A percentile compares a stretch with the other conserved stretches of the same genome.
These are phyloP conservation scores for Cryptococcus sp. DNA, from an alignment of 1,284 basidiomycete genomes.

Conservation along the genomic window DNA sequence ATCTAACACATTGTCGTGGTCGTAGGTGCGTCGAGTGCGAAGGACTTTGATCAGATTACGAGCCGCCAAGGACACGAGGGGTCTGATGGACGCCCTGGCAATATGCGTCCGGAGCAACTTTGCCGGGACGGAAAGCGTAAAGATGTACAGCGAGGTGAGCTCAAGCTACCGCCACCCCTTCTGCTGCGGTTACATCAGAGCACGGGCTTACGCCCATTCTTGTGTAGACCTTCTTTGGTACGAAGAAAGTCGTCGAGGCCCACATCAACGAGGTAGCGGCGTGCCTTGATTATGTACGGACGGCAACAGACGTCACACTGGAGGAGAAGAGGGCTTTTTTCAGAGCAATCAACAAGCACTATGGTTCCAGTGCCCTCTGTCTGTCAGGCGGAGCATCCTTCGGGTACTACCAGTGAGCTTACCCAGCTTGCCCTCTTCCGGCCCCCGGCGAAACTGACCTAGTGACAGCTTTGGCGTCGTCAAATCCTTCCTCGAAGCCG, in stretches of 20 bases:
- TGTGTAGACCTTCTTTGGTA: slow-evolving; percentile 78
- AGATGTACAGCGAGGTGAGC: slow-evolving; percentile 81
- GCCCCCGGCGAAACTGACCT: background rate
- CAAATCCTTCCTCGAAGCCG: slow-evolving; percentile 83
- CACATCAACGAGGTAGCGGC: slow-evolving; percentile 76
- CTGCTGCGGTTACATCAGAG: background rate
- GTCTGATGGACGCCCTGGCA: slow-evolving; percentile 83
- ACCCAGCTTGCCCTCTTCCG: background rate
- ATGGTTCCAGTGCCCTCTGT: slow-evolving; percentile 87
- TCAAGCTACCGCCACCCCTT: background rate
- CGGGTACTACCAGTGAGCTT: slow-evolving; percentile 64
- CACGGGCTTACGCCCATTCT: background rate
- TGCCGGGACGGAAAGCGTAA: slow-evolving; percentile 85
- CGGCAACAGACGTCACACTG: slow-evolving; percentile 65
- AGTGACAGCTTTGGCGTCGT: slow-evolving; percentile 68
- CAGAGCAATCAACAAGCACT: slow-evolving; percentile 78
- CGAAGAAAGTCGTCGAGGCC: slow-evolving; percentile 83
- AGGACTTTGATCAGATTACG: slow-evolving; percentile 38
- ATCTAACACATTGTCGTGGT: background rate
- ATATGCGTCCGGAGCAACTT: slow-evolving; percentile 92
- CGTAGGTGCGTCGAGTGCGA: slow-evolving; percentile 39
- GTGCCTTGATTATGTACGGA: slow-evolving; percentile 69
- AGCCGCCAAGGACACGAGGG: slow-evolving; percentile 65
- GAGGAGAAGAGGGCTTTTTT: slow-evolving; percentile 94
- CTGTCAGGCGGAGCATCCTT: slow-evolving; percentile 91